Base-by-base conservation (phyloP, 192 early-diverging fungal species). In the Coemansia sp. region DNA sequence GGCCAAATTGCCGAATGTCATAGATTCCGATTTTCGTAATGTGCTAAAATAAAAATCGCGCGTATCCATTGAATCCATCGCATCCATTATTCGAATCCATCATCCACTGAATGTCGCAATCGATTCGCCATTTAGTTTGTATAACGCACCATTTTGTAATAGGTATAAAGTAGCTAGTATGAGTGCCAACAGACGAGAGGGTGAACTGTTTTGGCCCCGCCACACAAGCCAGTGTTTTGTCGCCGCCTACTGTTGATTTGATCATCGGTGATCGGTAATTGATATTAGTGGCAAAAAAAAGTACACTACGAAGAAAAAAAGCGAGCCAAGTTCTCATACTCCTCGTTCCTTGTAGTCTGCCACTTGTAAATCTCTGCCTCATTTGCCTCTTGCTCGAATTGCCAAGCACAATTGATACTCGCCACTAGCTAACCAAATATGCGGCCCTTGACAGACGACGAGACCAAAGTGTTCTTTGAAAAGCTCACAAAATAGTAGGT, bases 361-460 rank as follows among this genome's bases (percentile, higher is more conserved):
- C 38, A 36, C 13, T 45, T 36, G 26, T 28, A 41, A 18, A 13
- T 26, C 41, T 45, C 41, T 43, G 23, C 26, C 42, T 28, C 18
- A 61, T 13, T 52, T 38, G 35, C 25, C 7, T 52, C 31, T 28
- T 52, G 48, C 25, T 52, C 48, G 48, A 52, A 52, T 52, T 52
- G 10, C 9, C 48, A 52, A 23, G 1, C 23, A 28, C 48, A 12
- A 13, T 52, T 52, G 43, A 20, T 20, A 45, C 43, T 20, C 43
- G 7, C n/a, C n/a, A n/a, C n/a, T 18, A 45, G 18, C 25, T 52
- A 13, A 28, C 35, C 6, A 7, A 72, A 59, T 53, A 99, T 99
- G 97, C 87, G 97, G 53, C 97, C 95, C 6, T 84, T 99, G 41
- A 99, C 97, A 47, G 92, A 95, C 75, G 91, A 95, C 79, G 97